Evolutionary conservation across 2,329 filamentous ascomycete genomes (phyloP), one percentile per base, ranked within the genome.

Genomic region (Phaeosphaeria sp.): DNA sequence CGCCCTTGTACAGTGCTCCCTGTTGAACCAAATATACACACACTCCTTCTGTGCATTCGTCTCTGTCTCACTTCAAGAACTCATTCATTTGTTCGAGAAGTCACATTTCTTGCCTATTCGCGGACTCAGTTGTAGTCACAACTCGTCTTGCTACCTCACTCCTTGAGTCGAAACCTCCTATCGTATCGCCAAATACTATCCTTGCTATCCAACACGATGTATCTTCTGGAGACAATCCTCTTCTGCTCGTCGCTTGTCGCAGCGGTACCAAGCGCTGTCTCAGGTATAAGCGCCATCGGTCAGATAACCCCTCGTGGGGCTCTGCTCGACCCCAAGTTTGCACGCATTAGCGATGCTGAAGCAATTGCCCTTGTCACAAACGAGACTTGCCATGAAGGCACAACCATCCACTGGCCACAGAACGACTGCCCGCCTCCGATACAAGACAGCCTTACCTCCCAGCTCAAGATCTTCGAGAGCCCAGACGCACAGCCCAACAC

Each of bases 391-490:
- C 49, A 42, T 44, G 9, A 15, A 1, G 57, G 60, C n/a, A 44
- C 48, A 21, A n/a, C n/a, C 11, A 55, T 63, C 21, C 44, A 51
- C 25, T 64, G 57, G 59, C 65, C 65, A 0, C 44, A 61, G 22
- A 56, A 56, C 30, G 47, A 58, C 22, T 57, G 51, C 11, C 65
- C 61, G 11, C 53, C 47, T 44, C 65, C 64, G 0, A 39, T 49
- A 2, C 27, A 57, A 44, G 51, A 65, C 25, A 53, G 55, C 11
- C 30, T 49, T 2, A 53, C 49, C 2, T 39, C 50, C 2, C 66
- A 68, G 22, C 64, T 68, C 20, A 42, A 46, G 1, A 27, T 68
- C 44, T 68, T 61, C 51, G 6, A 51, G 1, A 49, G 44, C 1
- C 66, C 64, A 2, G 36, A 49, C 5, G 51, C 57, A 1, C 61